Percentiles rank a stretch among this genome's conserved stretches.
Evolutionary conservation across 2,329 filamentous ascomycete genomes (phyloP).

Genomic region (Ceratocystis albifundus): DNA sequence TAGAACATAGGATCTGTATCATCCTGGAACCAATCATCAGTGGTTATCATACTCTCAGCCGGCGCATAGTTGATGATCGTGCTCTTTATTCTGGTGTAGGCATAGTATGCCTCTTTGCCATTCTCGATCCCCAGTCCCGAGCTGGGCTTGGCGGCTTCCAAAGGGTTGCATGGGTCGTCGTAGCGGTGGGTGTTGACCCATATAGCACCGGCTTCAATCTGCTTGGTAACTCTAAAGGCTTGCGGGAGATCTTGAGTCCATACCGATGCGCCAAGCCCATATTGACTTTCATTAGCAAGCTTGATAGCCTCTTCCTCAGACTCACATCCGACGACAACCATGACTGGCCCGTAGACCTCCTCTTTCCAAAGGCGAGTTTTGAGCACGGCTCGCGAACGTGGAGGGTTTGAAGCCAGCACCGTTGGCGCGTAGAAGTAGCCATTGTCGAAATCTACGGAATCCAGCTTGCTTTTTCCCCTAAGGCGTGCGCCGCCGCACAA

Average conservation of each 20-base stretch:
- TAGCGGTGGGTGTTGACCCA: slow-evolving; percentile 55
- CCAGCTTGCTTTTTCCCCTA: slow-evolving; percentile 33
- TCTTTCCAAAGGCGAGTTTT: slow-evolving; percentile 42
- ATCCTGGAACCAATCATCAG: slow-evolving; percentile 59
- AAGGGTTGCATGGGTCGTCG: slow-evolving; percentile 59
- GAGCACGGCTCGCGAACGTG: slow-evolving; percentile 27
- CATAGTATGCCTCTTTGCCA: slow-evolving; percentile 51
- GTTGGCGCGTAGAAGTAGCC: slow-evolving; percentile 29
- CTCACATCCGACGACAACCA: slow-evolving; percentile 40
- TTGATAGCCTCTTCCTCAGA: slow-evolving; percentile 29
- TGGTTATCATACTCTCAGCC: slow-evolving; percentile 38
- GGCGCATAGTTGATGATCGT: slow-evolving; percentile 58
- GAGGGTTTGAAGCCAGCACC: slow-evolving; percentile 40
- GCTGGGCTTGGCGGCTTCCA: slow-evolving; percentile 51
- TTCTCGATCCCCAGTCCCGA: slow-evolving; percentile 65
- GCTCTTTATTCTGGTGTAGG: slow-evolving; percentile 51
- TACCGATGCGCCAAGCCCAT: slow-evolving; percentile 45
- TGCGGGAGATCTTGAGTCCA: slow-evolving; percentile 45
- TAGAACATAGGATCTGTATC: slow-evolving; percentile 38
- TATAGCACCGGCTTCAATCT: slow-evolving; percentile 48
- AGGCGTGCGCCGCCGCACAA: slow-evolving; percentile 28
- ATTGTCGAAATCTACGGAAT: slow-evolving; percentile 48
- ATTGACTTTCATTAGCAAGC: slow-evolving; percentile 37
- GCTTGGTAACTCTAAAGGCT: slow-evolving; percentile 37
- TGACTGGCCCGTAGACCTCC: slow-evolving; percentile 54